Evolutionary conservation across 2,329 filamentous ascomycete species (phyloP).

Genomic region (Fusarium sororula): DNA sequence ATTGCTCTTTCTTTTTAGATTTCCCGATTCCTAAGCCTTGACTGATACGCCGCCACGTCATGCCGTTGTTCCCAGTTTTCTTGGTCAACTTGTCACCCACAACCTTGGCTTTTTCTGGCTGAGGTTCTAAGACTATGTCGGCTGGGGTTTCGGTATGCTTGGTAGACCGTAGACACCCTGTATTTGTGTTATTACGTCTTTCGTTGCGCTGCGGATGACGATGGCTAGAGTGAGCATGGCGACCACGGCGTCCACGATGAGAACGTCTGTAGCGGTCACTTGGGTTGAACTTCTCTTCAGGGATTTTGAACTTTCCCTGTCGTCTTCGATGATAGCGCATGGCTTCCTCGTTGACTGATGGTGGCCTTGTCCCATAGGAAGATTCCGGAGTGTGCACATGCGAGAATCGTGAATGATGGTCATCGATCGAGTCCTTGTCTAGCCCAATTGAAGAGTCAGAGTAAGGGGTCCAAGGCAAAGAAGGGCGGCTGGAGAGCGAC

Average conservation of each 20-base stretch:
- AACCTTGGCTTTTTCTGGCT: neutral
- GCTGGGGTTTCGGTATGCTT: neutral
- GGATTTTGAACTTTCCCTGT: neutral
- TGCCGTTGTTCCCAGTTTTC: neutral
- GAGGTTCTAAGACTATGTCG: neutral
- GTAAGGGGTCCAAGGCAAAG: neutral
- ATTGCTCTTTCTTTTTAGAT: neutral
- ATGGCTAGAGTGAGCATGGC: slow-evolving; percentile 2
- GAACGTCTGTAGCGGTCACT: neutral
- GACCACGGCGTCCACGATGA: neutral
- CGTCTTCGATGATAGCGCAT: neutral
- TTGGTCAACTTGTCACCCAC: slow-evolving; percentile 12
- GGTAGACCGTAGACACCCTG: neutral
- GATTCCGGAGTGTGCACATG: slow-evolving; percentile 18
- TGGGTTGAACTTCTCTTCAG: neutral
- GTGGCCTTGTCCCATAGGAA: slow-evolving; percentile 9
- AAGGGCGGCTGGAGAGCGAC: neutral
- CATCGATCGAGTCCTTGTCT: slow-evolving; percentile 11
- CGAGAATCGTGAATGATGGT: neutral
- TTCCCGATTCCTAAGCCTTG: slow-evolving; percentile 9
- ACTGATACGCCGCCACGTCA: slow-evolving; percentile 11
- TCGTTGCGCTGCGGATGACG: neutral
- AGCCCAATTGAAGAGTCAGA: neutral
- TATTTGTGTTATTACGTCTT: neutral
- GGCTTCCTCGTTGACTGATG: slow-evolving; percentile 18